Percentiles rank a stretch among this genome's conserved stretches.
These are phyloP conservation scores for Puccinia coronata DNA, from an alignment of 1,284 basidiomycete genomes.

Conservation along the genomic window DNA sequence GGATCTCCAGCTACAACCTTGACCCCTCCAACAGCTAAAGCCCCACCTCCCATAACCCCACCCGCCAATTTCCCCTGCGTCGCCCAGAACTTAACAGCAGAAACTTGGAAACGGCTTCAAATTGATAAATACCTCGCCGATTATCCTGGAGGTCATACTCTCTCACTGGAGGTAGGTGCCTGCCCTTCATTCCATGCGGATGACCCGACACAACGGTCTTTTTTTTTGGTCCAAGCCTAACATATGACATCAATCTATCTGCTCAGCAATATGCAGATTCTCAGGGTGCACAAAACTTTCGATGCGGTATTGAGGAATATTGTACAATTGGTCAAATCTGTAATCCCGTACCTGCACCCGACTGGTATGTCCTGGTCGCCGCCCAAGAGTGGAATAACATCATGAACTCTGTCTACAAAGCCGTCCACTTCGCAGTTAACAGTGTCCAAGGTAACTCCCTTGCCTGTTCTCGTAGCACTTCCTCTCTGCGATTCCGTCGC, in stretches of 20 bases:
- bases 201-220: background rate
- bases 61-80: constrained; percentile 16
- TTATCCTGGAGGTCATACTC: constrained; percentile 36
- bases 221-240: background rate
- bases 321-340: constrained; percentile 44
- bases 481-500: too few relatives aligned
- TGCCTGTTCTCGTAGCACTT: background rate
- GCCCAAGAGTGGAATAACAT: constrained; percentile 39
- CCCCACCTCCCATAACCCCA: background rate
- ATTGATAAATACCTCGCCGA: constrained; percentile 28
- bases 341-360: constrained; percentile 28
- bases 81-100: constrained; percentile 22
- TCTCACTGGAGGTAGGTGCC: constrained; percentile 25
- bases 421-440: constrained; percentile 17
- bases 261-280: constrained; percentile 30
- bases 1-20: background rate
- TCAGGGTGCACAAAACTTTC: constrained; percentile 29
- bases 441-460: constrained; percentile 26
- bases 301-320: constrained; percentile 35
- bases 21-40: background rate
- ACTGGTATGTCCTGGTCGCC: constrained; percentile 40
- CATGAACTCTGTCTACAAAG: constrained; percentile 36
- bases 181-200: background rate
- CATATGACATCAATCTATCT: too few relatives aligned
- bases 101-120: constrained; percentile 36